Base-by-base conservation (phyloP, 1,284 basidiomycete species). In the Cutaneotrichosporon sp. region DNA sequence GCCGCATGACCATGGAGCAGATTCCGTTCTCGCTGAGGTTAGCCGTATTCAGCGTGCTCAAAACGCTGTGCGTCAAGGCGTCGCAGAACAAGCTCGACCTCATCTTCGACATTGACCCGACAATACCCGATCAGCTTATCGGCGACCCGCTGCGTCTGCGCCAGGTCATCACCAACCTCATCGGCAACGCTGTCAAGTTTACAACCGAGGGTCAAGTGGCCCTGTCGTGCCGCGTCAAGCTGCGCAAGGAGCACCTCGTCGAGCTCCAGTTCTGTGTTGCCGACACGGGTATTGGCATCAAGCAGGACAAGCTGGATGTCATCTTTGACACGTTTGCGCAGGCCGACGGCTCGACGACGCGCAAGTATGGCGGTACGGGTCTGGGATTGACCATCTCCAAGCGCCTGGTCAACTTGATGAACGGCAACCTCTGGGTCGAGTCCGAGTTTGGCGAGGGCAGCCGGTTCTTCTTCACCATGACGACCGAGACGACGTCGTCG, bases 261-360 rank as follows among this genome's bases (percentile, higher is more conserved):
- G 90, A 90, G 49, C 79, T 99, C 30, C 91, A 97, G 76, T 97
- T 99, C 79, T 97, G 93, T 69, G 94, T 98, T 13, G 87, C 86
- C 49, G 96, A 98, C 73, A 97, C 93, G 1, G 96, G 96, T 61
- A 99, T 99, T 67, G 96, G 96, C 57, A 98, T 99, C 75, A 93
- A 96, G 64, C 92, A 93, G 74, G 96, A 98, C 76, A 98, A 98
- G 80, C 78, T 98, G 57, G 94, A 94, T 68, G 80, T 98, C 71
- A 99, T 99, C 71, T 99, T 98, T 76, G 94, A 99, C 73, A 98
- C 96, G 4, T 99, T 99, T 78, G 93, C 91, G 66, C 96, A 98
- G 72, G 96, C 96, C 0, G 96, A 98, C 78, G 96, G 89, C 14
- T 91, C 88, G 3, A 92, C 90, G 7, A 92, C 89, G 9, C 78